A percentile compares a stretch with the other conserved stretches of the same genome.
These are phyloP conservation scores for Cicer bijugum DNA, from an alignment of 306 rosid genomes.

Conservation along the genomic window DNA sequence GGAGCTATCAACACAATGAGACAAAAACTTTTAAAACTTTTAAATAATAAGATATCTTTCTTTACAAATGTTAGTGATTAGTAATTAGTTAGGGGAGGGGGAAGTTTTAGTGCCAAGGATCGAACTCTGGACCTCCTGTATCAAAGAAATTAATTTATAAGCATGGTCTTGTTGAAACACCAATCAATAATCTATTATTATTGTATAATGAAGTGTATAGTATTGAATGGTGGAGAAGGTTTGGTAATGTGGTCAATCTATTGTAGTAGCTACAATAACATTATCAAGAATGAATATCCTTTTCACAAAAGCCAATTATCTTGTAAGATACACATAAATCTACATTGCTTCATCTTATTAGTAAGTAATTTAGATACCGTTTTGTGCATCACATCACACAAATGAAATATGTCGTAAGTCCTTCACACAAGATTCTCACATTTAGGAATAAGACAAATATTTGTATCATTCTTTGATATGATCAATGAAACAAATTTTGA, in stretches of 20 bases:
- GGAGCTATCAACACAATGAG: too few species aligned
- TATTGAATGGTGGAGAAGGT: slow-evolving; percentile 25
- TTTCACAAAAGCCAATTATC: not conserved
- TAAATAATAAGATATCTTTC: too few species aligned
- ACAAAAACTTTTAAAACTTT: too few species aligned
- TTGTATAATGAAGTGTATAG: not conserved
- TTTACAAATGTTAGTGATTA: too few species aligned
- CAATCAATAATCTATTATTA: not conserved
- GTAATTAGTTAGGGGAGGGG: too few species aligned
- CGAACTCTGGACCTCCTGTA: not conserved
- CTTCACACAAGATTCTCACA: not conserved
- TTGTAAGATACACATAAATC: not conserved
- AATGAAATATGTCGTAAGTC: not conserved
- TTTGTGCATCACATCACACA: not conserved
- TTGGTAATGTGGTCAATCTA: not conserved
- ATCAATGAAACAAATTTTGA: too few species aligned
- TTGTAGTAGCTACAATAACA: not conserved
- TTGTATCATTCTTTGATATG: not conserved
- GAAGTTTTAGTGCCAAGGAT: too few species aligned
- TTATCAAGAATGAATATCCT: not conserved
- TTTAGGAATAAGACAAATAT: not conserved
- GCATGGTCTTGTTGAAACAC: not conserved
- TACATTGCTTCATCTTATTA: not conserved
- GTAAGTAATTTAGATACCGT: not conserved
- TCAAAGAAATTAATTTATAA: not conserved